These are phyloP conservation scores for Cucumis hystrix DNA, from an alignment of 306 rosid genomes.

Conservation along the genomic window DNA sequence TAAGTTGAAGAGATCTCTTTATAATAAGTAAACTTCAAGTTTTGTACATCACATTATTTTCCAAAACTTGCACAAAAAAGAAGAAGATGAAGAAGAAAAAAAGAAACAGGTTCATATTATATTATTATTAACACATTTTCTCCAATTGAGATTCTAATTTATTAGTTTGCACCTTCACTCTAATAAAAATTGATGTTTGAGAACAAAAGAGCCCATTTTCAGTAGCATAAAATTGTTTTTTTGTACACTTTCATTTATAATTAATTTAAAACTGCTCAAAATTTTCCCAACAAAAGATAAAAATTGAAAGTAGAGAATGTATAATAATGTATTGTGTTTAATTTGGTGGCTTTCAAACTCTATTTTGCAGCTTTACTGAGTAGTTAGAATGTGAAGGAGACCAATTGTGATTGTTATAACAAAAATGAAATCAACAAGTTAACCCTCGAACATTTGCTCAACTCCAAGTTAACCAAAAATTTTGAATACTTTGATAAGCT, in stretches of 20 bases:
- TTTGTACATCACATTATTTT: neutral
- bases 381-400: too few species aligned
- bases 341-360: too few species aligned
- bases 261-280: neutral
- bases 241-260: neutral
- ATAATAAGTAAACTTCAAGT: too few species aligned
- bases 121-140: neutral
- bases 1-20: too few species aligned
- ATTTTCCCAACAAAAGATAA: neutral
- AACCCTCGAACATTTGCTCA: too few species aligned
- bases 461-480: too few species aligned
- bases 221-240: neutral
- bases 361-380: too few species aligned
- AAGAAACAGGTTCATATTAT: neutral
- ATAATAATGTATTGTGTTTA: too few species aligned
- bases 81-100: neutral
- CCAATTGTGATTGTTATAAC: too few species aligned
- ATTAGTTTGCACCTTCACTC: constrained; percentile 4
- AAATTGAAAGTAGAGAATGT: too few species aligned
- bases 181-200: neutral
- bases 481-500: too few species aligned
- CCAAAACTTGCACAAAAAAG: neutral
- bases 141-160: neutral
- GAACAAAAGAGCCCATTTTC: neutral
- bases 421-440: too few species aligned